Evolutionary conservation across 805 yeast genomes (phyloP), one percentile per base, ranked within the genome.

Genomic region (Yarrowia bubula): DNA sequence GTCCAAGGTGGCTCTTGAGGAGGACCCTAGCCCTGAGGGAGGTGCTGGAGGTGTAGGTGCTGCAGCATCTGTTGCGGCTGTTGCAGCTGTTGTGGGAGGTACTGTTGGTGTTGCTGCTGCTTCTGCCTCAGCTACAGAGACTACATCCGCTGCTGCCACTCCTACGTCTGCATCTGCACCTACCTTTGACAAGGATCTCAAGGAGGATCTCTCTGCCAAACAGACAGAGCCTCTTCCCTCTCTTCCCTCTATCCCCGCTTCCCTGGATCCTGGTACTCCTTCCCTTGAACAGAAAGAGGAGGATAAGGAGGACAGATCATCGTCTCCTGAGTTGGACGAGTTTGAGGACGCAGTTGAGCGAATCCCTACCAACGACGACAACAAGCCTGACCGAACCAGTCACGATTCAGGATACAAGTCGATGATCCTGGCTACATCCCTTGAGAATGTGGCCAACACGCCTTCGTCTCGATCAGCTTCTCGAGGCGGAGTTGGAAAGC

Each of bases 401-500:
- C 60, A 51, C 33, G 44, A 51, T 11, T 51, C 58, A 14, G 58
- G 58, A 42, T 51, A 51, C 43, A 51, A 51, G 58, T 51, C 58
- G 28, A 66, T 65, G 72, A n/a, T 65, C 64, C 62, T 57, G 51
- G 55, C 71, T 51, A 15, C 71, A 67, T n/a, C 68, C 66, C 66
- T 53, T 64, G 38, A 66, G 10, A 51, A 51, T 8, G 58, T 51
- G 35, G 58, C 58, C 22, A 51, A 9, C 43, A 22, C 33, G 8
- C 58, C 58, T 2, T 51, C 43, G 9, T 38, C 43, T 15, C 58
- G 58, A 3, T 51, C 58, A 14, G 58, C 43, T 32, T 51, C 58
- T 1, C 42, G 58, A 14, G 58, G 58, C 9, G 43, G 33, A 1
- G 58, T 51, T 0, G 58, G 58, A 18, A 51, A 51, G 18, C 58